phyloP scores from a whole-genome alignment of 495 filamentous ascomycete species.

The Penicillium soppii region DNA sequence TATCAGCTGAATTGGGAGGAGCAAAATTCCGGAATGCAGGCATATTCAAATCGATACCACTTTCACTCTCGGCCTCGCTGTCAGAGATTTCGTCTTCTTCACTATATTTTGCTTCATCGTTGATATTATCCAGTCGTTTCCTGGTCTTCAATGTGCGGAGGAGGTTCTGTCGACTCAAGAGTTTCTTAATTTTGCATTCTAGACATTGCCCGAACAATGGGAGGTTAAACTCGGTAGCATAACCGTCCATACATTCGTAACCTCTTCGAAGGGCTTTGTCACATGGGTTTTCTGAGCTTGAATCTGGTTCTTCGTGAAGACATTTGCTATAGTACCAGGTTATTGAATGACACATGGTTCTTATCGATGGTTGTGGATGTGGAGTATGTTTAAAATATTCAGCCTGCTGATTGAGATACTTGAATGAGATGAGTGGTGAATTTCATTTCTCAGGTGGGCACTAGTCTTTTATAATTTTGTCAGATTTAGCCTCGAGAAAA shows the following conservation, averaged over 20 bases:
- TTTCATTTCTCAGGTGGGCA: neutral
- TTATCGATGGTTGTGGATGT: neutral
- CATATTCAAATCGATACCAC: neutral
- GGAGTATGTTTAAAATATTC: neutral
- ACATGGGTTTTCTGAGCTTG: slow-evolving; percentile 19
- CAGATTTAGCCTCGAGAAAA: neutral
- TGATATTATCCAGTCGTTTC: no score
- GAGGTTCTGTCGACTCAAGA: neutral
- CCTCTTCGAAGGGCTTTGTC: slow-evolving; percentile 13
- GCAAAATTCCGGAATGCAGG: neutral
- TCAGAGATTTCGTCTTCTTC: neutral
- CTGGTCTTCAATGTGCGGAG: neutral
- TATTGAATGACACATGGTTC: slow-evolving; percentile 32
- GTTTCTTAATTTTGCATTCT: neutral
- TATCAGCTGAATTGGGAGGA: neutral
- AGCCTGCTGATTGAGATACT: neutral
- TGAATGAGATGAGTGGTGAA: neutral
- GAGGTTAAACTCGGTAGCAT: neutral
- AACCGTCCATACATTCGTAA: slow-evolving; percentile 18
- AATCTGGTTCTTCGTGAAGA: slow-evolving; percentile 14
- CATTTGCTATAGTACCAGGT: slow-evolving; percentile 32
- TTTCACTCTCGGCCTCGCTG: neutral
- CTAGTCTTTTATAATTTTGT: neutral
- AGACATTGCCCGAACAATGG: neutral
- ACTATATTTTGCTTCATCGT: no score